Base-by-base conservation (phyloP, 2,329 filamentous ascomycete genomes). In the Colletotrichum endophyticum region DNA sequence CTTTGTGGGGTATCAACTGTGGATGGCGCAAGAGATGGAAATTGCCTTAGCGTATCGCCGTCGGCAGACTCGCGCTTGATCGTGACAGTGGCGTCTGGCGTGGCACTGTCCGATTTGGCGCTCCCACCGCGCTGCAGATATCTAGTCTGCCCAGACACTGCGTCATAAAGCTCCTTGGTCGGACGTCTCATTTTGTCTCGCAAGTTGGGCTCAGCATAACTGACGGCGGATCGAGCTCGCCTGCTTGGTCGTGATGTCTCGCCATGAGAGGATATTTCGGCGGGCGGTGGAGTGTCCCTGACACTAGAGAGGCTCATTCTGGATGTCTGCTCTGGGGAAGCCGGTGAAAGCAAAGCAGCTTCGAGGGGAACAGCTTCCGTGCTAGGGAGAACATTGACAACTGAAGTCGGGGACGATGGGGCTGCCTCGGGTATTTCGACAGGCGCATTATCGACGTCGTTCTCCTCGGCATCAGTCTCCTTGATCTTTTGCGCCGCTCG, bases 131-230 rank as follows among this genome's bases (percentile, higher is more conserved):
- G 71, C 27, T 76, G 74, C 25, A 76, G 74, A 75, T 89, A 87
- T 81, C 89, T 92, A 36, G 89, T 90, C 79, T 94, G 91, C n/a
- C 91, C 92, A 13, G 90, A 85, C 16, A 96, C 94, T 2, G 94
- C 95, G 83, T 96, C 94, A 44, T 94, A 91, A 12, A 96, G 85
- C 78, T 95, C 92, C 81, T 95, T 95, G 2, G 93, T 94, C 27
- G 95, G 94, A 75, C 95, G 91, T 75, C 95, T 91, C 95, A 97
- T 96, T 86, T 97, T 97, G 81, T 93, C 94, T 77, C 94, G 90
- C 57, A 97, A 87, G 80, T 94, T 96, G 2, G 95, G 95, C 83
- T 96, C 94, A 13, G 94, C 94, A 83, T 97, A 97, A 86, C 94
- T 96, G 77, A 97, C 91, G 66, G 92, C 89, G 13, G 91, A 86